Percentiles rank a stretch among this genome's conserved stretches.
Evolutionary conservation across 352 stramenopile genomes (phyloP).

Genomic region (Phytophthora pluvialis): DNA sequence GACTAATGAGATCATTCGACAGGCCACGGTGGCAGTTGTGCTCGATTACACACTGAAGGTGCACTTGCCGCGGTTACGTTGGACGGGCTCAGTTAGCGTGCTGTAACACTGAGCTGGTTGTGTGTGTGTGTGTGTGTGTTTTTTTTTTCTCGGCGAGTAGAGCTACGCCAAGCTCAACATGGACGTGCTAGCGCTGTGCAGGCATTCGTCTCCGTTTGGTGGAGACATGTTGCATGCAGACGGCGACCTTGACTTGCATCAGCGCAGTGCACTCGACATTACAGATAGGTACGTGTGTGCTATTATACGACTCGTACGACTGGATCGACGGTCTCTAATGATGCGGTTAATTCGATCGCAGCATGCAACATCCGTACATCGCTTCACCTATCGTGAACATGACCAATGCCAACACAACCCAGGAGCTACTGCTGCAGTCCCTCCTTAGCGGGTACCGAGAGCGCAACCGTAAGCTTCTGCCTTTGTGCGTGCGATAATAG

Average conservation of each 20-base stretch:
- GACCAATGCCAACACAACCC: slow-evolving; percentile 35
- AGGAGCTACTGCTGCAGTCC: slow-evolving; percentile 47
- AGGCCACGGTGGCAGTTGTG: slow-evolving; percentile 53
- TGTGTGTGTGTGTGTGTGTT: no score
- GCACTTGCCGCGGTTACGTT: background rate
- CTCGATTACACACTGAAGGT: slow-evolving; percentile 71
- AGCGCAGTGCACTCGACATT: slow-evolving; percentile 54
- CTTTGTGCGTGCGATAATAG: background rate
- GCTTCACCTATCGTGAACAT: slow-evolving; percentile 51
- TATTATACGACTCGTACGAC: background rate
- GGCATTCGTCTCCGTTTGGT: slow-evolving; percentile 44
- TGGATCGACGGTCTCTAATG: background rate
- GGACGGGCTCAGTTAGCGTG: background rate
- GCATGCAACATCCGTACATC: slow-evolving; percentile 44
- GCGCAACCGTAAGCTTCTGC: slow-evolving; percentile 50
- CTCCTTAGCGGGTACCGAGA: slow-evolving; percentile 47
- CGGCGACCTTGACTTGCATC: slow-evolving; percentile 65
- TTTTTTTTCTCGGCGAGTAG: slow-evolving; percentile 19
- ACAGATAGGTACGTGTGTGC: slow-evolving; percentile 40
- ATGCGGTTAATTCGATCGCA: slow-evolving; percentile 9
- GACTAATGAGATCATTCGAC: slow-evolving; percentile 53
- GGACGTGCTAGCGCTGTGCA: slow-evolving; percentile 57
- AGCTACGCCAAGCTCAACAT: slow-evolving; percentile 66
- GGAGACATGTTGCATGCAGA: slow-evolving; percentile 51
- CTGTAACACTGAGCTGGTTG: background rate